Evolutionary conservation across 1,139 yeast genomes (phyloP).

Genomic region (Hemisphaericaspora subhashii): DNA sequence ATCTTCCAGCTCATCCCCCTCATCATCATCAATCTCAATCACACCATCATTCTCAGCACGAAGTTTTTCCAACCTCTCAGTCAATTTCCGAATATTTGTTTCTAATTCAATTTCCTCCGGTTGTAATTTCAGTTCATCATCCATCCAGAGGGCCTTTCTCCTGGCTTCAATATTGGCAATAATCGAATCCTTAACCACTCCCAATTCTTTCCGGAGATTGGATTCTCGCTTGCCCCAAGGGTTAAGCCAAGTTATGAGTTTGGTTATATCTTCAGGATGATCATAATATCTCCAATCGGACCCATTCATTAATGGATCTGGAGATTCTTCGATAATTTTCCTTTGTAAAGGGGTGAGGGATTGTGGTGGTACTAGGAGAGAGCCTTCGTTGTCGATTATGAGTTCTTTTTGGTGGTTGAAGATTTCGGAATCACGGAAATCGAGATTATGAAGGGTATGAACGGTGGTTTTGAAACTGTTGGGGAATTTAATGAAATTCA

Average conservation of each 20-base stretch:
- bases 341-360: constrained; percentile 52
- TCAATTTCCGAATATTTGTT: constrained; percentile 33
- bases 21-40: constrained; percentile 12
- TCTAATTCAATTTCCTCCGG: constrained; percentile 44
- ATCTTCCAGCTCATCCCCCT: no score
- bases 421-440: constrained; percentile 21
- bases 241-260: constrained; percentile 66
- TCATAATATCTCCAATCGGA: constrained; percentile 75
- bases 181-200: constrained; percentile 53
- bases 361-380: constrained; percentile 25
- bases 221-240: constrained; percentile 79
- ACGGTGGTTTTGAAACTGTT: constrained; percentile 21
- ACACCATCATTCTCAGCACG: constrained; percentile 3
- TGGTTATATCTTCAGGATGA: constrained; percentile 54
- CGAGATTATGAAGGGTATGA: constrained; percentile 18
- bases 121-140: constrained; percentile 26
- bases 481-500: constrained; percentile 21
- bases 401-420: constrained; percentile 13
- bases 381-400: constrained; percentile 47
- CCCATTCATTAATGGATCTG: constrained; percentile 52
- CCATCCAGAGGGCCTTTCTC: constrained; percentile 48
- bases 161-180: constrained; percentile 60
- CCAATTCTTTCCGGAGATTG: constrained; percentile 61
- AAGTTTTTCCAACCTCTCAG: constrained; percentile 9
- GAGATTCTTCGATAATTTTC: constrained; percentile 67